Percentiles rank a stretch among this genome's conserved stretches.
These are phyloP conservation scores for Phaffia rhodozyma DNA, from an alignment of 1,284 basidiomycete species.

Conservation along the genomic window DNA sequence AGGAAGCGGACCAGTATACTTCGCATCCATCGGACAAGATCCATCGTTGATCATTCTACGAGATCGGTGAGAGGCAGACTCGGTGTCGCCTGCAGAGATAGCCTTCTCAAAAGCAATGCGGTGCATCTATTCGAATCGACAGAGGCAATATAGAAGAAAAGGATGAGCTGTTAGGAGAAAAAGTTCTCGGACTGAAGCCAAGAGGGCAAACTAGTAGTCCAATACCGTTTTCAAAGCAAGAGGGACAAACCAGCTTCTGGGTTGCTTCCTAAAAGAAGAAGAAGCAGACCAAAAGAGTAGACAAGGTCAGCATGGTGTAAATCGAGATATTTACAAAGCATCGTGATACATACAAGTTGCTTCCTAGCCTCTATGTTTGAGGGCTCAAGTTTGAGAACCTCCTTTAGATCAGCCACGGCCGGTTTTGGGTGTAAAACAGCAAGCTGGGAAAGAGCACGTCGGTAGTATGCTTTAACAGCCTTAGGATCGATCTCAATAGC, in stretches of 20 bases:
- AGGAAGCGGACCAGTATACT: constrained; percentile 51
- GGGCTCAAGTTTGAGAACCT: constrained; percentile 76
- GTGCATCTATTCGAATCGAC: constrained; percentile 22
- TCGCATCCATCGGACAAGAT: constrained; percentile 55
- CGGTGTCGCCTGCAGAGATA: constrained; percentile 78
- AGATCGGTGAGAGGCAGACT: constrained; percentile 46
- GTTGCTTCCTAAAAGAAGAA: constrained; percentile 47
- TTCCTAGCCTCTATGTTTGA: constrained; percentile 65
- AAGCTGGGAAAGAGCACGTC: constrained; percentile 70
- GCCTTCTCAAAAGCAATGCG: constrained; percentile 86
- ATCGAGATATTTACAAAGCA: background rate
- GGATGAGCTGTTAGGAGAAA: constrained; percentile 6
- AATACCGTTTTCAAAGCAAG: background rate
- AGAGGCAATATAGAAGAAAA: background rate
- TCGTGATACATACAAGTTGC: constrained; percentile 43
- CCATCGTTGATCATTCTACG: constrained; percentile 12
- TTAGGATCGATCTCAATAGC: constrained; percentile 81
- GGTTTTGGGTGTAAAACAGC: constrained; percentile 74
- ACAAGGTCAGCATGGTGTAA: background rate
- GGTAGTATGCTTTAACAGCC: constrained; percentile 84
- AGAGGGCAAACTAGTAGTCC: background rate
- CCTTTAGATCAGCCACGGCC: constrained; percentile 77
- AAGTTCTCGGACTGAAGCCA: background rate
- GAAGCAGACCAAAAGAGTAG: background rate
- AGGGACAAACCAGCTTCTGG: constrained; percentile 65